A percentile compares a stretch with the other conserved stretches of the same genome.
phyloP scores from a whole-genome alignment of 2,329 filamentous ascomycete genomes.

The Talaromyces sp. region DNA sequence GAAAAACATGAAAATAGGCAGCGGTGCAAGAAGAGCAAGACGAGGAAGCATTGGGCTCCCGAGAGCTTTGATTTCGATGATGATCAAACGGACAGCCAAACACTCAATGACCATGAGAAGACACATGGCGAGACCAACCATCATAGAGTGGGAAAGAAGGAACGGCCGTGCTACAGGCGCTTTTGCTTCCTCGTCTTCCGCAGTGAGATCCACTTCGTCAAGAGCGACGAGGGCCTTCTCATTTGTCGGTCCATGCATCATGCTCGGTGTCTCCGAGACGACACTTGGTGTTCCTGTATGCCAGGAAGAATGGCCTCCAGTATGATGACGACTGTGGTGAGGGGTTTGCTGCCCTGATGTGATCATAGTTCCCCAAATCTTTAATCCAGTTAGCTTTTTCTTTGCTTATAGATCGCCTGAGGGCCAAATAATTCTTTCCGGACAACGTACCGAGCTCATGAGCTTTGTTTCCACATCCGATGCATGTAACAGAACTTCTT shows the following conservation, averaged over 20 bases:
- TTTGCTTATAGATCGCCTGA: not conserved
- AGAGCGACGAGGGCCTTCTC: slow-evolving; percentile 7
- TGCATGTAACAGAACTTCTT: slow-evolving; percentile 7
- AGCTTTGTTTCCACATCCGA: slow-evolving; percentile 10
- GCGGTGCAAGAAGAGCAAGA: slow-evolving; percentile 6
- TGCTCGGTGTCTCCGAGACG: slow-evolving; percentile 1
- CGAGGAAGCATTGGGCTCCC: slow-evolving; percentile 8
- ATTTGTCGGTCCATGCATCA: not conserved
- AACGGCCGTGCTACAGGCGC: slow-evolving; percentile 8
- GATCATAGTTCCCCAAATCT: slow-evolving; percentile 10
- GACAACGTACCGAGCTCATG: slow-evolving; percentile 7
- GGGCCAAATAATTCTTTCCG: not conserved
- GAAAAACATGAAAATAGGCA: slow-evolving; percentile 11
- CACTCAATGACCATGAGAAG: slow-evolving; percentile 11
- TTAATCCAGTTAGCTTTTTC: not conserved
- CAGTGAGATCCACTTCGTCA: slow-evolving; percentile 9
- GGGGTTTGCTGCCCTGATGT: slow-evolving; percentile 6
- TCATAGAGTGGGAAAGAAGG: slow-evolving; percentile 8
- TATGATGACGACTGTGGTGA: not conserved
- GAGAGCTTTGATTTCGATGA: slow-evolving; percentile 9
- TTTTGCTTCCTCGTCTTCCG: slow-evolving; percentile 8
- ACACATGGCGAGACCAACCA: slow-evolving; percentile 11
- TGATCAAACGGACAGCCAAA: slow-evolving; percentile 7
- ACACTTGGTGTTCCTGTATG: slow-evolving; percentile 4
- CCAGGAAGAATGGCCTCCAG: slow-evolving; percentile 3